Conservation (phyloP, 1,139 yeast species). For the Yamadazyma pseudoaaseri region DNA sequence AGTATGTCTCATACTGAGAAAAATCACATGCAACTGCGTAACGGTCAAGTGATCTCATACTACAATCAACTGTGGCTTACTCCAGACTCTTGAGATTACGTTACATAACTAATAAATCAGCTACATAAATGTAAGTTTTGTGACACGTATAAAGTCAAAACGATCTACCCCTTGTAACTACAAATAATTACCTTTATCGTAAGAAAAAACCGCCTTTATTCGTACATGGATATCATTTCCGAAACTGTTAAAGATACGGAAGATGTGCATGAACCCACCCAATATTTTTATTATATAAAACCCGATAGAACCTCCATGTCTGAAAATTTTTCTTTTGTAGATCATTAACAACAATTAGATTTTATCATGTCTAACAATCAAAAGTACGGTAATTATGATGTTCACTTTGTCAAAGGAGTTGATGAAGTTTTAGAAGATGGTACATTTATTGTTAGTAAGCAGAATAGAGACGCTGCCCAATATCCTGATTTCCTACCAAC, state of each 20-base stretch:
- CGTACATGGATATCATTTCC: conserved; percentile 6
- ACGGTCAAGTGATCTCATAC: no score
- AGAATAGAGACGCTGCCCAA: conserved; percentile 28
- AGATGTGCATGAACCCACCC: conserved; percentile 11
- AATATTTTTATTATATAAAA: conserved; percentile 1
- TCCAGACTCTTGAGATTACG: no score
- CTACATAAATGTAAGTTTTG: no score
- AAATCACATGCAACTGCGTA: no score
- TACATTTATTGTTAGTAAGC: conserved; percentile 27
- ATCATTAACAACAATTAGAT: neutral
- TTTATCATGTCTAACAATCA: conserved; percentile 13
- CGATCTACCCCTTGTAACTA: no score
- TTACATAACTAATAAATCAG: no score
- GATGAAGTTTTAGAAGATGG: conserved; percentile 41
- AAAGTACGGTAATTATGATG: conserved; percentile 39
- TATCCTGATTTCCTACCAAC: conserved; percentile 48
- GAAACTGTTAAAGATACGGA: no score
- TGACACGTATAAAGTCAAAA: no score
- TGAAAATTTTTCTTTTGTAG: neutral
- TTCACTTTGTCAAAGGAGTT: conserved; percentile 38
- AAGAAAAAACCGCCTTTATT: no score
- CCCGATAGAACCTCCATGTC: neutral
- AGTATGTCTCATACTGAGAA: no score
- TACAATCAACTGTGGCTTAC: no score
- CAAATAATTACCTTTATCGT: no score